Evolutionary conservation across 2,329 filamentous ascomycete genomes (phyloP), one percentile per base, ranked within the genome.

Genomic region (Nemania sp.): DNA sequence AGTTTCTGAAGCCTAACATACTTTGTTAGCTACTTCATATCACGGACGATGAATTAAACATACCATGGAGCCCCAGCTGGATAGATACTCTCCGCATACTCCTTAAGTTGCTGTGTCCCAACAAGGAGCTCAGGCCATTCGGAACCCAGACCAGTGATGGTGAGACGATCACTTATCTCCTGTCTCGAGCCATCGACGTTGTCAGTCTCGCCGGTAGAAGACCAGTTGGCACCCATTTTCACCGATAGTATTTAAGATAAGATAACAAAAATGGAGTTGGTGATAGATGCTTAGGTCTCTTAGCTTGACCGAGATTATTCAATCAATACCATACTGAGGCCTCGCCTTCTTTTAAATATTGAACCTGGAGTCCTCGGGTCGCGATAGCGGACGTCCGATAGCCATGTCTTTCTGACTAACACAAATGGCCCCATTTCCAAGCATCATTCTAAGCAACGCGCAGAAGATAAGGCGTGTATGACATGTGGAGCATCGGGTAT

Each of bases 221-320:
- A 68, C 62, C 62, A 68, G 57, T 38, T 62, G 32, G 57, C 66
- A 62, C 62, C 62, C 66, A 68, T 68, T 62, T 61, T 60, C 32
- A 49, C 26, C 66, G 11, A 24, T 43, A 43, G 27, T 57, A 43
- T 60, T 4, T 3, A 35, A 41, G 24, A 27, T 24, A 24, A n/a
- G 24, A 27, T 20, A 13, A 38, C 3, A 58, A 47, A 38, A 41
- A 35, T 62, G 4, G 49, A 56, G 24, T 24, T 26, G 35, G 24
- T 27, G 13, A 10, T 43, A 10, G 20, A 15, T 43, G 11, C 22
- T 38, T 60, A 10, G 18, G 24, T 68, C 26, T 64, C 29, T 64
- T 18, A 52, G 11, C 8, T 57, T 7, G 2, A 18, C 43, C 60
- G 51, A 2, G 1, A 26, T 13, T 11, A 27, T 15, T 53, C 10